Evolutionary conservation across 441 rosid genomes (phyloP).

Genomic region (Populus hybrid): DNA sequence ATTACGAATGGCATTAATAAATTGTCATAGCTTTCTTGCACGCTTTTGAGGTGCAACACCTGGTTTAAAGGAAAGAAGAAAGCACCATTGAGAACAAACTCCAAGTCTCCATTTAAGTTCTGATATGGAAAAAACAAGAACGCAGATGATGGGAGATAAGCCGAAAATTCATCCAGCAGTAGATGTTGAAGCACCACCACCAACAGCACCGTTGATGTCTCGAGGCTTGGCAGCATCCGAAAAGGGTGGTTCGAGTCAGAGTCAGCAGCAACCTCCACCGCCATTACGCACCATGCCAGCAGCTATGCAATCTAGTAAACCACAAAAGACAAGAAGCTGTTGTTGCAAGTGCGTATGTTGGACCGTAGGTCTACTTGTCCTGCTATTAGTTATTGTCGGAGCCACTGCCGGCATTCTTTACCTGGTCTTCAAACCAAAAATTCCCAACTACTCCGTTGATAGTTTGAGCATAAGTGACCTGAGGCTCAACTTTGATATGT

Average conservation of each 20-base stretch:
- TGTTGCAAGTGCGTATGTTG: conserved; percentile 67
- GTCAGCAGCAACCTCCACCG: conserved; percentile 13
- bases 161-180: conserved; percentile 46
- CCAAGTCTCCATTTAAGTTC: background rate
- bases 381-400: conserved; percentile 45
- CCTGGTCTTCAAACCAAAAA: conserved; percentile 72
- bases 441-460: conserved; percentile 70
- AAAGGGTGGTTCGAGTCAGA: conserved; percentile 21
- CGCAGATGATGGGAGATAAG: conserved; percentile 38
- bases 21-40: background rate
- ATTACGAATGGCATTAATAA: background rate
- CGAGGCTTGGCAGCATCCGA: conserved; percentile 27
- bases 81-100: background rate
- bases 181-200: conserved; percentile 34
- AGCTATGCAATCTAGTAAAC: conserved; percentile 13
- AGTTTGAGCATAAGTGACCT: conserved; percentile 51
- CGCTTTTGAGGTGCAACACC: background rate
- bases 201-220: conserved; percentile 33
- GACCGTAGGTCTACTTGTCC: conserved; percentile 52
- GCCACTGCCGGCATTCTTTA: conserved; percentile 51
- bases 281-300: conserved; percentile 2
- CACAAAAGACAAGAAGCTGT: conserved; percentile 43
- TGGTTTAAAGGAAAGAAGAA: background rate
- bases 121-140: too few relatives aligned
- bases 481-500: conserved; percentile 33